phyloP scores from a whole-genome alignment of 148 eudicot genomes.

The Rhododendron henanense region DNA sequence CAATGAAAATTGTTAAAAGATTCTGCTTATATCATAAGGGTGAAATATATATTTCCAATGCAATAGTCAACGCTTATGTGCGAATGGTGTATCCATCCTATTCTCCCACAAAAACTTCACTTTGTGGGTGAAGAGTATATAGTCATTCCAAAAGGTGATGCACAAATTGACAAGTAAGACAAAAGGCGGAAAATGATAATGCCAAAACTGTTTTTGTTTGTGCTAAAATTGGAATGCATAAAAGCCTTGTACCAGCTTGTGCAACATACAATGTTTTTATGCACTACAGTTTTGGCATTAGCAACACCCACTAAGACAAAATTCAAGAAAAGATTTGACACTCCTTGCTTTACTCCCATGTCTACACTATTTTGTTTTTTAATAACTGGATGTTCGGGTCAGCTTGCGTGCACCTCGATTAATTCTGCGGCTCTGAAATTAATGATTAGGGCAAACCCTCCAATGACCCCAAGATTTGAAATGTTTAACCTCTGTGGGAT shows the following conservation, averaged over 20 bases:
- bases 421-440: too few species aligned
- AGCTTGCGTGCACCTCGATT: not conserved
- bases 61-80: not conserved
- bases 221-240: too few species aligned
- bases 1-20: not conserved
- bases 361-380: not conserved
- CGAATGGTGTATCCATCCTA: not conserved
- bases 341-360: not conserved
- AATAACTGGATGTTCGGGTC: not conserved
- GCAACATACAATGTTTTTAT: too few species aligned
- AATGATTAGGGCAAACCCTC: not conserved
- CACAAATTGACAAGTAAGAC: not conserved
- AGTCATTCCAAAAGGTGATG: constrained; percentile 9
- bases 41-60: not conserved
- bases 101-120: not conserved
- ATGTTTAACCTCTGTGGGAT: too few species aligned
- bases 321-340: constrained; percentile 18
- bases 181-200: too few species aligned
- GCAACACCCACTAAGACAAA: too few species aligned
- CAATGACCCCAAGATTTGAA: not conserved
- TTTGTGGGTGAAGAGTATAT: not conserved
- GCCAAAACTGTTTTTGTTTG: too few species aligned
- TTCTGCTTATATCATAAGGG: not conserved
- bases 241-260: too few species aligned
- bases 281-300: too few species aligned